Percentiles rank a stretch among this genome's conserved stretches.
These are phyloP conservation scores for Leucaena leucocephala DNA, from an alignment of 306 rosid species.

Conservation along the genomic window DNA sequence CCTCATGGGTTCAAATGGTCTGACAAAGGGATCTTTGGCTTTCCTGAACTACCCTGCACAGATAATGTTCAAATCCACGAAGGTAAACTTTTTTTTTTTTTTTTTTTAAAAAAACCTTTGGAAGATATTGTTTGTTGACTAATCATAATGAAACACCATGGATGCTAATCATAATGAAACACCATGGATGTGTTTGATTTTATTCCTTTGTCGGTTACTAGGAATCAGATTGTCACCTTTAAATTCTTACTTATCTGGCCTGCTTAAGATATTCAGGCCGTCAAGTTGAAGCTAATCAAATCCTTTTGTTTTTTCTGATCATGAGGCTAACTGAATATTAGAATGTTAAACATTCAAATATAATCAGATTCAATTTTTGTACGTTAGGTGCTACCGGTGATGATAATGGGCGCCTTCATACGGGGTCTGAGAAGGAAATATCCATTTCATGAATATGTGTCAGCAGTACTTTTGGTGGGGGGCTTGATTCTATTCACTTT, in stretches of 20 bases:
- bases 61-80: conserved; percentile 97
- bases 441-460: conserved; percentile 79
- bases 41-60: conserved; percentile 98
- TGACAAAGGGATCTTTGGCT: conserved; percentile 96
- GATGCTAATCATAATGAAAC: neutral
- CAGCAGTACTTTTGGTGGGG: conserved; percentile 85
- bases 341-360: neutral
- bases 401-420: conserved; percentile 97
- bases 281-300: neutral
- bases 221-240: too few relatives aligned
- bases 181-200: conserved; percentile 5
- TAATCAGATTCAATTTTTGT: conserved; percentile 23
- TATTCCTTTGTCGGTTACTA: neutral
- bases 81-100: conserved; percentile 46
- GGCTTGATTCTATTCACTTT: conserved; percentile 96
- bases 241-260: neutral
- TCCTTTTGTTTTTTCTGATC: neutral
- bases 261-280: neutral
- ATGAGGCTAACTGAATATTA: neutral
- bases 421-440: conserved; percentile 92
- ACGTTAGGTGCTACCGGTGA: conserved; percentile 90
- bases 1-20: conserved; percentile 96
- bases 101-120: conserved; percentile 5
- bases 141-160: neutral
- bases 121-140: neutral